phyloP scores from a whole-genome alignment of 768 basidiomycete genomes.

The Phylloporus sp. region DNA sequence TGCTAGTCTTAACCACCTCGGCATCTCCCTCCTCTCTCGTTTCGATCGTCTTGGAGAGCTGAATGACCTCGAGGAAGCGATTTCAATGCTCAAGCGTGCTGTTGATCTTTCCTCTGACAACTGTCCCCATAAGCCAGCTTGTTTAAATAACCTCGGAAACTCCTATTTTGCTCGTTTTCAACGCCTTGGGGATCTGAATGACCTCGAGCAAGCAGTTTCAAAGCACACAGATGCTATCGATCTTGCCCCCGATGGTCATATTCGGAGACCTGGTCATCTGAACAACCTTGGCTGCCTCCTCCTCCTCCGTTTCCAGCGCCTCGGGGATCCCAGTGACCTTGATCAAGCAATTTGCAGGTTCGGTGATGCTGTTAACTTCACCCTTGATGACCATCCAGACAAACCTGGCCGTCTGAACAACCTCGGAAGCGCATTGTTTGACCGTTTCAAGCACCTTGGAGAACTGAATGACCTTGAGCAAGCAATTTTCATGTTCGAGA shows the following conservation, averaged over 20 bases:
- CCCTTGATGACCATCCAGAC: background rate
- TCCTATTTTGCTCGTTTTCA: background rate
- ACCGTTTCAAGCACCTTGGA: background rate
- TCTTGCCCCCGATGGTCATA: background rate
- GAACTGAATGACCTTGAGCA: conserved; percentile 3
- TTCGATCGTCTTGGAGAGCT: background rate
- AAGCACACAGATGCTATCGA: background rate
- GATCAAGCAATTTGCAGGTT: background rate
- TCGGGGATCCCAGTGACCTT: background rate
- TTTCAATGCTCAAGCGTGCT: background rate
- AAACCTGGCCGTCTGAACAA: background rate
- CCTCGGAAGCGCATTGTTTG: background rate
- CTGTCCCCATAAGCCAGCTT: background rate
- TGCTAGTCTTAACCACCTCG: background rate
- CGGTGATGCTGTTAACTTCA: background rate
- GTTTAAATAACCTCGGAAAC: background rate
- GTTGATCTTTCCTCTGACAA: background rate
- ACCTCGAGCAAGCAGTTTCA: background rate
- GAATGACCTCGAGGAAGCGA: background rate
- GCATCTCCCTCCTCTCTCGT: background rate
- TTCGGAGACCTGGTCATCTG: background rate
- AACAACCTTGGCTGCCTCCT: background rate
- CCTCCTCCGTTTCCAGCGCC: background rate
- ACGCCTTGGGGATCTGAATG: background rate
- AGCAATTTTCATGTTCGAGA: background rate